Evolutionary conservation across 2,329 filamentous ascomycete species (phyloP), one percentile per base, ranked within the genome.

Genomic region (Hypoxylon sp.): DNA sequence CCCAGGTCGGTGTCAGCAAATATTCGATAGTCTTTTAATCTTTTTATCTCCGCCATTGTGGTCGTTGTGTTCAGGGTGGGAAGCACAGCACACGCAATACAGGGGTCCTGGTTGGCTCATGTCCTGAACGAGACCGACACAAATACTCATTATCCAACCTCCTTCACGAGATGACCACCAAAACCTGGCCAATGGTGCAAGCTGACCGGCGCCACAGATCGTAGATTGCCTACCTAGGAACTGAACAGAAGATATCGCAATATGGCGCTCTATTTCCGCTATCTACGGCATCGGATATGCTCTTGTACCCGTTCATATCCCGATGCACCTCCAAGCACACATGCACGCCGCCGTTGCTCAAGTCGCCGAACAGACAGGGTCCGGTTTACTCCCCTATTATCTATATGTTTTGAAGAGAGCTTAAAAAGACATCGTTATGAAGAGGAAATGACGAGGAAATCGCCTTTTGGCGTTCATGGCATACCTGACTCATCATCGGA

Each of bases 241-340:
- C 55, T 51, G 51, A 34, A 52, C 52, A 52, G 38, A 56, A 59
- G 30, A 46, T 32, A 46, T 49, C 46, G 65, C 58, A 60, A 55
- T 48, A 53, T 59, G 38, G 28, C 58, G 21, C 52, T 57, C 43
- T 41, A 60, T 56, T 55, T 50, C 28, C 14, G 14, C 32, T 52
- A 67, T 67, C 49, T 59, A 57, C 38, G 38, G 32, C 46, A 59
- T 68, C 56, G 49, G 59, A 55, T 59, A 64, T 30, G 46, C 46
- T 59, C 56, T 38, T 61, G 52, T 49, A 63, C 36, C 53, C 34
- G 59, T 52, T 55, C 55, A 62, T 64, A 66, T 65, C 41, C 63
- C 61, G 68, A 71, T 43, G 68, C 68, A 71, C 56, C 50, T 58
- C 50, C 25, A 60, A 51, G 65, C 68, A 60, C 58, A 56, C 56